Base-by-base conservation (phyloP, 2,329 filamentous ascomycete genomes). In the Beauveria sp. region DNA sequence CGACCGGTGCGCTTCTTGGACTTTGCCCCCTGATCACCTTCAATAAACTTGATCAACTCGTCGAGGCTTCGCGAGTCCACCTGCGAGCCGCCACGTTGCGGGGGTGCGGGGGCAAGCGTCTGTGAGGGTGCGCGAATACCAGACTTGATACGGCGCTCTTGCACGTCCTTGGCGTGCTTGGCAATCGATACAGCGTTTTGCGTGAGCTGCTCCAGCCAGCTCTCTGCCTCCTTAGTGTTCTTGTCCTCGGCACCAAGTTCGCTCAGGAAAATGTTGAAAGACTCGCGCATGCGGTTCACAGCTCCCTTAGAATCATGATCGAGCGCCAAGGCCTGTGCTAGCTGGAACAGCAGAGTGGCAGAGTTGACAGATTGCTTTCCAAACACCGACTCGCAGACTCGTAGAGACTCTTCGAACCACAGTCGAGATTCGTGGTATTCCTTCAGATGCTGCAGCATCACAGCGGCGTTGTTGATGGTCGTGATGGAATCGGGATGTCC, bases 401-500 rank as follows among this genome's bases (percentile, higher is more conserved):
- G 83, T 57, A 98, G 85, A 10, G 93, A 96, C 66, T 91, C 89
- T 76, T 98, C 95, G 72, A 99, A 99, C 95, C 95, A 99, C 65
- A 93, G 82, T 57, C 95, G 88, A 51, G 93, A 98, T 76, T 96
- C 91, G 69, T 93, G 88, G 79, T 96, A 99, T 64, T 90, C 88
- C 81, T 98, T 96, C 69, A 97, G 84, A 61, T 92, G 88, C 76
- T 99, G 95, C 63, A 99, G 86, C 95, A 99, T 99, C 64, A 99
- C 95, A 8, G 95, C 95, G 22, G 91, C 93, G 71, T 99, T 99
- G 83, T 98, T 99, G 76, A 98, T 89, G 18, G 95, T 98, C 9
- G 96, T 99, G 76, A 99, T 97, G 9, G 92, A 96, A 77, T 99
- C 95, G 3, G 95, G 95, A 76, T 99, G 95, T 69, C 91, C 89